A percentile compares a stretch with the other conserved stretches of the same genome.
Conservation (phyloP, 768 basidiomycete genomes). For the Plicaturopsis crispa region DNA sequence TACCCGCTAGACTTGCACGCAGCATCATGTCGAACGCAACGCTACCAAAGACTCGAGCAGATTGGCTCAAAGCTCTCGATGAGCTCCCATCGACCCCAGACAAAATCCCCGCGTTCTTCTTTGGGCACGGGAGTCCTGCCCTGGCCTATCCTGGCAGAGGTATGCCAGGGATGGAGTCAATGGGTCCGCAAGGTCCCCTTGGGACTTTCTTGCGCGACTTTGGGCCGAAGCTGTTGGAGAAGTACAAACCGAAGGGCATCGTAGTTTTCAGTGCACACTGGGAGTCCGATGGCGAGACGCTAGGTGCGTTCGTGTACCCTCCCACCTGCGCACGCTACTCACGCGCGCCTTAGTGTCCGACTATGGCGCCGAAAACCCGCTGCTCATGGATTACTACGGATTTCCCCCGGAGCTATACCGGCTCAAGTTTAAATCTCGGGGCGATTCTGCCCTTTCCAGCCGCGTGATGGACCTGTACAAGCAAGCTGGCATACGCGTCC, state of each 20-base stretch:
- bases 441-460: slow-evolving; percentile 48
- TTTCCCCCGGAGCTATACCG: slow-evolving; percentile 54
- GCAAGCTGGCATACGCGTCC: slow-evolving; percentile 47
- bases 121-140: slow-evolving; percentile 61
- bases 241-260: slow-evolving; percentile 73
- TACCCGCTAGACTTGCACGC: too few relatives aligned
- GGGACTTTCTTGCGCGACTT: slow-evolving; percentile 57
- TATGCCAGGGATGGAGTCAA: background rate
- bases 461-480: slow-evolving; percentile 53
- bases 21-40: background rate
- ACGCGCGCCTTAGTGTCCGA: slow-evolving; percentile 48
- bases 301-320: slow-evolving; percentile 31
- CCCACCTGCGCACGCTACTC: background rate
- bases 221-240: slow-evolving; percentile 53
- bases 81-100: slow-evolving; percentile 46
- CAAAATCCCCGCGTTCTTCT: slow-evolving; percentile 73
- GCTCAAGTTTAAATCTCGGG: slow-evolving; percentile 60
- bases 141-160: slow-evolving; percentile 28
- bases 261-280: slow-evolving; percentile 82
- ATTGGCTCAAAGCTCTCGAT: slow-evolving; percentile 47
- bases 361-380: slow-evolving; percentile 69
- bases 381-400: slow-evolving; percentile 69
- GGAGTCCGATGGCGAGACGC: slow-evolving; percentile 54
- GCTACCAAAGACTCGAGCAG: background rate
- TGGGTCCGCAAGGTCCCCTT: slow-evolving; percentile 48